Evolutionary conservation across 257 asterid genomes (phyloP).

Genomic region (Fraxinus excelsior): DNA sequence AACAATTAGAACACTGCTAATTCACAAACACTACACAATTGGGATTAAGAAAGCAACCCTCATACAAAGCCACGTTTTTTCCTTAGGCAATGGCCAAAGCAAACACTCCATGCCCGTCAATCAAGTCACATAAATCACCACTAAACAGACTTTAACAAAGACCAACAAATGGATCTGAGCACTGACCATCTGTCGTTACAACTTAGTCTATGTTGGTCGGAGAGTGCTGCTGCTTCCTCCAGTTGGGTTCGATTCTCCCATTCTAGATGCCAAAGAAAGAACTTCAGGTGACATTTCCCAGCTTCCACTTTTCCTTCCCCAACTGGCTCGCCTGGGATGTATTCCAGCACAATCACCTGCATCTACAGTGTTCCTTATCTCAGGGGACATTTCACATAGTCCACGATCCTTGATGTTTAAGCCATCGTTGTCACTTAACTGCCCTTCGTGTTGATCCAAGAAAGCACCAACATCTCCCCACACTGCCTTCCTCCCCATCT

Average conservation of each 20-base stretch:
- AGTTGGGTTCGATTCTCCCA: conserved; percentile 63
- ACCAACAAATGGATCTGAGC: conserved; percentile 19
- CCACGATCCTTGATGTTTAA: conserved; percentile 50
- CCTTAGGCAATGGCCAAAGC: conserved; percentile 32
- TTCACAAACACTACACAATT: conserved; percentile 42
- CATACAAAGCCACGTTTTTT: conserved; percentile 38
- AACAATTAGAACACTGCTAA: conserved; percentile 23
- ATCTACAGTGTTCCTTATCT: conserved; percentile 78
- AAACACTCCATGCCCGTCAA: conserved; percentile 34
- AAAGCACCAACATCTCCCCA: conserved; percentile 76
- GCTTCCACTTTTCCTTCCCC: conserved; percentile 97
- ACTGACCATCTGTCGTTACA: background rate
- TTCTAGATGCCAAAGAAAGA: conserved; percentile 82
- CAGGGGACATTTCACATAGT: conserved; percentile 63
- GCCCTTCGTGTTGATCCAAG: conserved; percentile 63
- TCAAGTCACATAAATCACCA: conserved; percentile 34
- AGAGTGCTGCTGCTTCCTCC: conserved; percentile 59
- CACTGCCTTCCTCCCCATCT: conserved; percentile 93
- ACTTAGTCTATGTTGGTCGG: conserved; percentile 36
- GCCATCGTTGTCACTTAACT: conserved; percentile 62
- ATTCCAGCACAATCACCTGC: conserved; percentile 83
- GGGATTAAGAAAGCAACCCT: conserved; percentile 30
- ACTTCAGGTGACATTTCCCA: conserved; percentile 99
- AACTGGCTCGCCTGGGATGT: conserved; percentile 76
- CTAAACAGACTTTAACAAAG: conserved; percentile 27